Evolutionary conservation across 2,329 filamentous ascomycete genomes (phyloP).

Genomic region (Rhinocladiella similis): DNA sequence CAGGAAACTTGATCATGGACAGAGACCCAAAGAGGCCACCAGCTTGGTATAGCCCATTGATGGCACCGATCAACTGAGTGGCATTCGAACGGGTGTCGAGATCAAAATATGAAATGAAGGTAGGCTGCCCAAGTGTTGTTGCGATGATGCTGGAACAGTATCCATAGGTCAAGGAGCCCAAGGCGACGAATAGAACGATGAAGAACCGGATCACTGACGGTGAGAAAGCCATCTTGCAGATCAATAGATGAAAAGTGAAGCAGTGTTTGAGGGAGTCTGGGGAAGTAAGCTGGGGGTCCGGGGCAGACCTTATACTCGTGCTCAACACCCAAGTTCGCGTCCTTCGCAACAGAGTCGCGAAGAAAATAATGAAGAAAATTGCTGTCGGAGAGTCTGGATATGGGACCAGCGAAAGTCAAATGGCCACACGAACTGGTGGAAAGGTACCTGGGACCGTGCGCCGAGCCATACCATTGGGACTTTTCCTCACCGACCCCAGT

Average conservation of each 20-base stretch:
- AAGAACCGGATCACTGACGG: slow-evolving; percentile 5
- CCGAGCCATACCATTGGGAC: background rate
- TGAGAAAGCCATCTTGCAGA: slow-evolving; percentile 6
- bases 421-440: background rate
- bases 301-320: background rate
- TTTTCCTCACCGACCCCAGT: background rate
- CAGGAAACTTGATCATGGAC: slow-evolving; percentile 35
- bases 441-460: background rate
- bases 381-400: background rate
- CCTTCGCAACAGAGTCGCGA: background rate
- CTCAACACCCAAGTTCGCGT: background rate
- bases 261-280: background rate
- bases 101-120: slow-evolving; percentile 41
- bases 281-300: background rate
- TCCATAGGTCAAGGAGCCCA: slow-evolving; percentile 26
- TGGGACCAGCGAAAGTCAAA: background rate
- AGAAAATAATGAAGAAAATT: background rate
- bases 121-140: slow-evolving; percentile 47
- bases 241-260: background rate
- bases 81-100: slow-evolving; percentile 30
- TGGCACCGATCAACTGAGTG: slow-evolving; percentile 41
- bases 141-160: slow-evolving; percentile 39
- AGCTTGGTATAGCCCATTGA: slow-evolving; percentile 12
- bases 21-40: slow-evolving; percentile 33
- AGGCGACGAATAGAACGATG: slow-evolving; percentile 8